These are phyloP conservation scores for Akanthomyces dipterigenus DNA, from an alignment of 2,329 filamentous ascomycete genomes.

Conservation along the genomic window DNA sequence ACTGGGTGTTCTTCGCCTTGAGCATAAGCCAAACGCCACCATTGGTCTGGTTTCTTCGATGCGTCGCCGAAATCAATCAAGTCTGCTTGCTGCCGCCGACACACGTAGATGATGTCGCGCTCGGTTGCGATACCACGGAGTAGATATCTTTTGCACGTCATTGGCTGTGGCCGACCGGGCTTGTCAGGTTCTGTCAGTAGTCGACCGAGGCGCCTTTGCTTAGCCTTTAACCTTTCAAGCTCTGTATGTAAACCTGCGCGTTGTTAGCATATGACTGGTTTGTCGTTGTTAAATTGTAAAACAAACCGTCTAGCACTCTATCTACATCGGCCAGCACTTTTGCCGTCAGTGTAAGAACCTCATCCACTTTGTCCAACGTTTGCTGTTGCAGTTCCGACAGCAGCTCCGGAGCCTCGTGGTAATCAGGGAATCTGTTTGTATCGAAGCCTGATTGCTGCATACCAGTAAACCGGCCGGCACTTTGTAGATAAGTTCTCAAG, in stretches of 20 bases:
- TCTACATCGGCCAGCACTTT: conserved; percentile 29
- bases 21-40: conserved; percentile 47
- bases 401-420: conserved; percentile 31
- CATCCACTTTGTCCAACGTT: conserved; percentile 24
- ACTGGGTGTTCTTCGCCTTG: conserved; percentile 32
- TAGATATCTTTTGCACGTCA: conserved; percentile 39
- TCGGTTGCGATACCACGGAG: conserved; percentile 46
- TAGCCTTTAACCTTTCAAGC: conserved; percentile 26
- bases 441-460: conserved; percentile 33
- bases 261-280: conserved; percentile 16
- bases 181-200: conserved; percentile 35
- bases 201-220: conserved; percentile 31
- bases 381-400: conserved; percentile 27
- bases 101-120: conserved; percentile 43
- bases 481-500: conserved; percentile 30
- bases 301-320: conserved; percentile 29
- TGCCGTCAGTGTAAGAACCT: conserved; percentile 27
- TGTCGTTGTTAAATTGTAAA: background rate
- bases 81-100: conserved; percentile 34
- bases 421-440: conserved; percentile 30
- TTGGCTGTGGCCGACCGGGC: conserved; percentile 27
- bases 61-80: conserved; percentile 35
- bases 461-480: conserved; percentile 27
- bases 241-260: conserved; percentile 23
- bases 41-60: conserved; percentile 37